Evolutionary conservation across 2,329 filamentous ascomycete genomes (phyloP).

Genomic region (Pestalotiopsis sp.): DNA sequence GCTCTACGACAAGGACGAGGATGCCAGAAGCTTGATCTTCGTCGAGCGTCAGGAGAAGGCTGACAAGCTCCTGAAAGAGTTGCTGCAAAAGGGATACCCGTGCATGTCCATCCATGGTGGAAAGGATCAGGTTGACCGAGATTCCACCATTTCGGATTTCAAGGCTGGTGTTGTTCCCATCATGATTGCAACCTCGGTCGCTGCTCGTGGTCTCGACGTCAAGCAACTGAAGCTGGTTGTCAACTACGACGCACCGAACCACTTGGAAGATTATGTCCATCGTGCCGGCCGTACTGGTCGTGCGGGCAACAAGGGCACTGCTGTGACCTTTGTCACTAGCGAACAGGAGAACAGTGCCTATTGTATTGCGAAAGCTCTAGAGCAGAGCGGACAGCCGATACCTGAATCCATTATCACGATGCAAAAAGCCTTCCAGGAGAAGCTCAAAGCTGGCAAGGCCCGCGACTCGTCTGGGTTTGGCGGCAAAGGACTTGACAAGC

Average conservation of each 20-base stretch:
- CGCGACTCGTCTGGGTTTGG: conserved; percentile 91
- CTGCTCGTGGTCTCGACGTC: conserved; percentile 91
- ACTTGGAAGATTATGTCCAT: conserved; percentile 96
- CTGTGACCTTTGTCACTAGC: conserved; percentile 90
- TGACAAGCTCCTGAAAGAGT: conserved; percentile 75
- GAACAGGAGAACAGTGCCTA: conserved; percentile 90
- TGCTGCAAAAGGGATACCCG: conserved; percentile 83
- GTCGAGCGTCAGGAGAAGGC: conserved; percentile 91
- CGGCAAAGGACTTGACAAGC: conserved; percentile 88
- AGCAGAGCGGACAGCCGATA: conserved; percentile 83
- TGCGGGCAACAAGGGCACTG: conserved; percentile 91
- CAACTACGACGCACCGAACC: conserved; percentile 93
- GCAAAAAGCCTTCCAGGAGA: conserved; percentile 77
- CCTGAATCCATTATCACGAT: conserved; percentile 70
- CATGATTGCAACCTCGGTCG: conserved; percentile 92
- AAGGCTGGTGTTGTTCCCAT: conserved; percentile 89
- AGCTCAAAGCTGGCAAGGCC: conserved; percentile 89
- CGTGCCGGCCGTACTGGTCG: conserved; percentile 91
- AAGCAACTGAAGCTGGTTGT: conserved; percentile 95
- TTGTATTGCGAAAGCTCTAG: conserved; percentile 88
- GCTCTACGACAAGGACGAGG: conserved; percentile 83
- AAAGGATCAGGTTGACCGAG: conserved; percentile 90
- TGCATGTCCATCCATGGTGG: conserved; percentile 94
- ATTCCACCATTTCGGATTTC: conserved; percentile 91
- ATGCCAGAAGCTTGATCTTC: conserved; percentile 87